Evolutionary conservation across 495 filamentous ascomycete genomes (phyloP).

Genomic region (Parachaetomium inaequale): DNA sequence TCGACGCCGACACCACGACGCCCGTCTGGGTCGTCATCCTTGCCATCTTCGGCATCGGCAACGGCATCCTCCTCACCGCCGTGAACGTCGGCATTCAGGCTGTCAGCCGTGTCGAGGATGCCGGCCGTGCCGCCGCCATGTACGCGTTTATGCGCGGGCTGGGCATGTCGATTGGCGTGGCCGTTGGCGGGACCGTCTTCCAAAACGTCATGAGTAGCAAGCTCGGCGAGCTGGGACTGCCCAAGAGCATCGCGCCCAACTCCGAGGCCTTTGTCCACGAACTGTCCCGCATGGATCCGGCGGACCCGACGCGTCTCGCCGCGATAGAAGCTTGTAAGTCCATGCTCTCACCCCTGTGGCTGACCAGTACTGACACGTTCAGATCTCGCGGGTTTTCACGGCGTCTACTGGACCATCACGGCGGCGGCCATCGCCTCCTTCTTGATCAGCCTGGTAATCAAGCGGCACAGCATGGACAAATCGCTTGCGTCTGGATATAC

Average conservation of each 20-base stretch:
- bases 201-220: conserved; percentile 53
- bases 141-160: conserved; percentile 58
- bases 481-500: conserved; percentile 27
- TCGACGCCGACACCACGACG: conserved; percentile 46
- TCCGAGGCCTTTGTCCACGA: conserved; percentile 47
- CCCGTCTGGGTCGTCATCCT: conserved; percentile 51
- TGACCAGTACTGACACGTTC: not conserved
- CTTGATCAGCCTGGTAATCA: conserved; percentile 23
- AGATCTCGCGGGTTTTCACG: conserved; percentile 30
- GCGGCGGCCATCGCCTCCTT: conserved; percentile 22
- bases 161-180: conserved; percentile 63
- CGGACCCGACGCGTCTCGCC: conserved; percentile 25
- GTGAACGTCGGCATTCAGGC: conserved; percentile 55
- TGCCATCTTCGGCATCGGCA: conserved; percentile 52
- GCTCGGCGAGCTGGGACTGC: conserved; percentile 40
- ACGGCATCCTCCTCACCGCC: conserved; percentile 51
- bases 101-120: conserved; percentile 43
- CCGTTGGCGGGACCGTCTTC: conserved; percentile 59
- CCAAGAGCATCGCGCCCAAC: conserved; percentile 38
- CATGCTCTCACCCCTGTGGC: not conserved
- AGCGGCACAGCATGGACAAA: conserved; percentile 31
- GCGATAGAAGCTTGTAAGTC: conserved; percentile 27
- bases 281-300: conserved; percentile 24
- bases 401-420: conserved; percentile 29
- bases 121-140: conserved; percentile 55